phyloP scores from a whole-genome alignment of 1,284 basidiomycete genomes.

The Omphalotus olearius region DNA sequence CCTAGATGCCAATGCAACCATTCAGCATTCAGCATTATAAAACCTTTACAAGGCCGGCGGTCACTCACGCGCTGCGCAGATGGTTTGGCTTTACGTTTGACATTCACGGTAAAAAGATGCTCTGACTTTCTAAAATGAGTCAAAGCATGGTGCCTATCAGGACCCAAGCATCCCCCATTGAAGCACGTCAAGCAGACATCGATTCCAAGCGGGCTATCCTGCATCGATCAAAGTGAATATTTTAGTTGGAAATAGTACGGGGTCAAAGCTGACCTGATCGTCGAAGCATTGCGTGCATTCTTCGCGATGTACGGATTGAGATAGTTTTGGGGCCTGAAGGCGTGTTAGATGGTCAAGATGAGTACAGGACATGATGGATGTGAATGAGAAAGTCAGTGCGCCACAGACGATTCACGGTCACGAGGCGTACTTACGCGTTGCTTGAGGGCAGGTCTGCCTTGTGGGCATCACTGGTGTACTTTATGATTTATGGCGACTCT shows the following conservation, averaged over 20 bases:
- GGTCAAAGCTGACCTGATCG: slow-evolving; percentile 60
- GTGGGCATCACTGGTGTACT: too few species aligned
- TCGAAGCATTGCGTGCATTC: slow-evolving; percentile 98
- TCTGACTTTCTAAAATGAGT: slow-evolving; percentile 69
- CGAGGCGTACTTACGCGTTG: too few species aligned
- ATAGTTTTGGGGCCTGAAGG: slow-evolving; percentile 35
- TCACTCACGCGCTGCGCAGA: slow-evolving; percentile 60
- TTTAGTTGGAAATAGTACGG: background rate
- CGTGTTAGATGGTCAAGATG: slow-evolving; percentile 34
- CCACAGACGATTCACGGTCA: too few species aligned
- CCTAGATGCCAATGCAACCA: too few species aligned
- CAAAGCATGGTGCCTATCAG: slow-evolving; percentile 63
- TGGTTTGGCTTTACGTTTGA: slow-evolving; percentile 74
- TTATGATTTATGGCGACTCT: too few species aligned
- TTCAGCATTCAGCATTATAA: background rate
- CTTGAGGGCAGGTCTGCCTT: too few species aligned
- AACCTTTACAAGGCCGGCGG: background rate
- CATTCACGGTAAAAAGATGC: slow-evolving; percentile 79
- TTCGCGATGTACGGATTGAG: slow-evolving; percentile 69
- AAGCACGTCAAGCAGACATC: slow-evolving; percentile 93
- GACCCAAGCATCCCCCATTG: slow-evolving; percentile 82
- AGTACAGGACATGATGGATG: slow-evolving; percentile 18
- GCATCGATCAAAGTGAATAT: slow-evolving; percentile 4
- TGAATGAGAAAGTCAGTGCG: too few species aligned
- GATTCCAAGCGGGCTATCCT: slow-evolving; percentile 77